phyloP scores from a whole-genome alignment of 2,329 filamentous ascomycete genomes.

The Arthrobotrys sphaeroides region DNA sequence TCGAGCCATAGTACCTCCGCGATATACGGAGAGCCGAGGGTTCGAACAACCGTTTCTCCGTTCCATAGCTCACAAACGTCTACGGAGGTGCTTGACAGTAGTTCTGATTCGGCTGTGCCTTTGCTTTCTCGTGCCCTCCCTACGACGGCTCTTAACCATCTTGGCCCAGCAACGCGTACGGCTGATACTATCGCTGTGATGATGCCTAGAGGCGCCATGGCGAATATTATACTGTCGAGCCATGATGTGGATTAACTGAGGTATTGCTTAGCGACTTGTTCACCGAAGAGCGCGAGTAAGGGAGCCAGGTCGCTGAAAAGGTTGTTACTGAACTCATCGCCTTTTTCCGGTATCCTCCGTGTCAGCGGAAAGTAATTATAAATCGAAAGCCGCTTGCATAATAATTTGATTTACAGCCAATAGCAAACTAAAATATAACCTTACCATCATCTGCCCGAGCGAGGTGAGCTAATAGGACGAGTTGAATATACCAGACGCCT shows the following conservation, averaged over 20 bases:
- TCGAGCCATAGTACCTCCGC: conserved; percentile 59
- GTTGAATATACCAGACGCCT: too few species aligned
- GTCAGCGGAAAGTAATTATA: too few species aligned
- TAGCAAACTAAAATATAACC: too few species aligned
- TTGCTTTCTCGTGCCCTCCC: conserved; percentile 61
- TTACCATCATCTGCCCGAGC: too few species aligned
- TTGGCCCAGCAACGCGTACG: conserved; percentile 59
- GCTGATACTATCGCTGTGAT: conserved; percentile 61
- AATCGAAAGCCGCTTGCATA: too few species aligned
- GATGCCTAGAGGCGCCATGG: conserved; percentile 59
- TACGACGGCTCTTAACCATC: conserved; percentile 60
- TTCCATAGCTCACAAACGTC: conserved; percentile 63
- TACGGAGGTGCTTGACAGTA: conserved; percentile 62
- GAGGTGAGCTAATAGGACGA: too few species aligned
- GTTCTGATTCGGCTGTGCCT: conserved; percentile 60
- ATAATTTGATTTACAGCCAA: too few species aligned
- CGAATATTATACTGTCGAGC: conserved; percentile 54
- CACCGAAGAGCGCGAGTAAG: conserved; percentile 61
- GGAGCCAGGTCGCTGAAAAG: conserved; percentile 59
- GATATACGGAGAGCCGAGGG: conserved; percentile 60
- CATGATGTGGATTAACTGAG: conserved; percentile 59
- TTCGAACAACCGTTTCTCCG: conserved; percentile 59
- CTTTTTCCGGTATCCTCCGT: too few species aligned
- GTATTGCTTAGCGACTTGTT: conserved; percentile 61
- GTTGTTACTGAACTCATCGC: conserved; percentile 60